Base-by-base conservation (phyloP, 306 rosid genomes). In the Inga leiocalycina region DNA sequence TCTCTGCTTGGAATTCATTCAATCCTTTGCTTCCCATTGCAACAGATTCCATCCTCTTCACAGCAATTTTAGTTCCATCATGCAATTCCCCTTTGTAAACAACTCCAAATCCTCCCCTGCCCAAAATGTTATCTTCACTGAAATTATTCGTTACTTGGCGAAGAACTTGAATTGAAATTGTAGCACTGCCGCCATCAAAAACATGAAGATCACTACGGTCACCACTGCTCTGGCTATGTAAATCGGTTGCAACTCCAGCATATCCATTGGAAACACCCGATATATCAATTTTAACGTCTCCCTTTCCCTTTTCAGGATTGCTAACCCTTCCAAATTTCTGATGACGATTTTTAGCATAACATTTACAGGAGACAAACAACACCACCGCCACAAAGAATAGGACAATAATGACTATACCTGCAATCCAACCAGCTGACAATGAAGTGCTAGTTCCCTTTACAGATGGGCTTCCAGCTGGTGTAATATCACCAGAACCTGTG, bases 1-100 rank as follows among this genome's bases (percentile, higher is more conserved):
- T 93, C 89, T 93, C 98, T 41, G 98, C 98, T 81, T 93, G 97
- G 87, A 93, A 93, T 85, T 93, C 98, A 48, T 89, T 93, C 98
- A 91, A 61, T 71, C 96, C 96, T 86, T 91, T 93, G 22, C 86
- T 92, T 24, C 92, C 92, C 84, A 83, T 86, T 24, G 89, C 91
- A 41, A 79, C 92, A 62, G 92, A 90, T 84, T 93, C 93, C 98
- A 93, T 93, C 77, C 93, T 87, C 85, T 93, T 93, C 79, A 93
- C 98, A 34, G 97, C 98, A 80, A 93, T 92, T 74, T 89, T 88
- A 9, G 94, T 93, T 65, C 98, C 98, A 77, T 92, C 98, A 34
- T 93, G 97, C 70, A 93, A 81, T 78, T 93, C 97, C 67, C 98
- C 98, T 77, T 87, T 92, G 69, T 93, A 93, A 43, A 93, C 98